Conservation (phyloP, 371 early-diverging fungal genomes). For the Phascolomyces articulosus region DNA sequence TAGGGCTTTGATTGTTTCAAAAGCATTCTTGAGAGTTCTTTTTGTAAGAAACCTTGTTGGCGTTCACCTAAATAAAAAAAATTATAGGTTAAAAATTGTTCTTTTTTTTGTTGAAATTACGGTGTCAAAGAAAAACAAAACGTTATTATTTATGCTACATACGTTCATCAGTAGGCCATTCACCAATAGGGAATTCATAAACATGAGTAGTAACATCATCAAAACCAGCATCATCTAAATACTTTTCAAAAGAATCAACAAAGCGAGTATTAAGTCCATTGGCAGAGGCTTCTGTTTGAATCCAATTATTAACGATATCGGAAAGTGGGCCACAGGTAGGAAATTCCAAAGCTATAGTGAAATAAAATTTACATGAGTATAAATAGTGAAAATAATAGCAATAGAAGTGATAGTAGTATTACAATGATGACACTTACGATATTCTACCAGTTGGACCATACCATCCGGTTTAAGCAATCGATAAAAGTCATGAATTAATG, state of each 20-base stretch:
- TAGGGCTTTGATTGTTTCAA: constrained; percentile 44
- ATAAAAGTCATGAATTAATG: constrained; percentile 35
- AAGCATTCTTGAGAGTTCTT: constrained; percentile 34
- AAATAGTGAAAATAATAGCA: not conserved
- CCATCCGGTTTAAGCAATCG: constrained; percentile 50
- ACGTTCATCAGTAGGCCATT: constrained; percentile 47
- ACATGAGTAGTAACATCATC: constrained; percentile 21
- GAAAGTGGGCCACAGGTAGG: constrained; percentile 37
- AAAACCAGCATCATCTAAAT: constrained; percentile 31
- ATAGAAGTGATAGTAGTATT: too few species aligned
- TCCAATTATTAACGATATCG: constrained; percentile 35
- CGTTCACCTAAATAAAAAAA: constrained; percentile 21
- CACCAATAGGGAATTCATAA: constrained; percentile 45
- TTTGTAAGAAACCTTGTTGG: constrained; percentile 43
- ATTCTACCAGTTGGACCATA: constrained; percentile 49
- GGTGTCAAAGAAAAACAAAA: too few species aligned
- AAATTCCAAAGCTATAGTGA: constrained; percentile 24
- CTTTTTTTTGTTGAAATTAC: too few species aligned
- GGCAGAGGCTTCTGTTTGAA: constrained; percentile 20
- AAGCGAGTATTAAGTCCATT: constrained; percentile 31
- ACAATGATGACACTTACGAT: constrained; percentile 15
- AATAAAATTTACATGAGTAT: not conserved
- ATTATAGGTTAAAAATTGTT: too few species aligned
- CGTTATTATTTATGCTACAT: constrained; percentile 7
- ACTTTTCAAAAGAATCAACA: constrained; percentile 14